A percentile compares a stretch with the other conserved stretches of the same genome.
phyloP scores from a whole-genome alignment of 2,329 filamentous ascomycete species.

The Aspergillus awamori region DNA sequence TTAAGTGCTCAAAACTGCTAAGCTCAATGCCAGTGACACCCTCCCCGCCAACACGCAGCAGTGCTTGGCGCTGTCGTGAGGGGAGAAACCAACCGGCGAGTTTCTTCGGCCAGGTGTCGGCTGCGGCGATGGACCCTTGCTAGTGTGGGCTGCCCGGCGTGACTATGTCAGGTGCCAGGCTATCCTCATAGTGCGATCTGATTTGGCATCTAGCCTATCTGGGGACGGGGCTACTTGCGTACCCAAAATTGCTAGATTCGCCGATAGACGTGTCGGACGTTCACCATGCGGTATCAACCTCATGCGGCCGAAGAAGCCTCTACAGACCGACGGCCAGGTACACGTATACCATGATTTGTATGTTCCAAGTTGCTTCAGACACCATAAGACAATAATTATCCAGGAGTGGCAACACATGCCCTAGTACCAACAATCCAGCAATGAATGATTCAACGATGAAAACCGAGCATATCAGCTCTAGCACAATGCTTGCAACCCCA shows the following conservation, averaged over 20 bases:
- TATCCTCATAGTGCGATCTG: too few species aligned
- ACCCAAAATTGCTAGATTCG: neutral
- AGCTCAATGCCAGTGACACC: neutral
- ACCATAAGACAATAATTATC: too few species aligned
- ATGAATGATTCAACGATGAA: neutral
- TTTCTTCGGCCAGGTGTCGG: conserved; percentile 8
- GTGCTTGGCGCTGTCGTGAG: neutral
- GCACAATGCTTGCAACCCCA: neutral
- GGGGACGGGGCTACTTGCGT: neutral
- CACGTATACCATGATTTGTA: too few species aligned
- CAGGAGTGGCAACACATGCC: too few species aligned
- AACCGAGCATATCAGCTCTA: neutral
- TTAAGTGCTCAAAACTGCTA: neutral
- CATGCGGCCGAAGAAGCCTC: too few species aligned
- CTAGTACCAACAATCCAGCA: too few species aligned
- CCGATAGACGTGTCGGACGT: neutral
- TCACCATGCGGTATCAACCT: too few species aligned
- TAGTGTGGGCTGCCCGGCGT: too few species aligned
- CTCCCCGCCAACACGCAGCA: neutral
- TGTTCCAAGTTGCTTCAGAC: too few species aligned
- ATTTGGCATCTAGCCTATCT: too few species aligned
- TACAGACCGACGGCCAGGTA: too few species aligned
- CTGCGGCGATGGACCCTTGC: neutral
- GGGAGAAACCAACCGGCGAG: neutral
- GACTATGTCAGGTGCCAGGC: neutral